A percentile compares a stretch with the other conserved stretches of the same genome.
phyloP scores from a whole-genome alignment of 2,329 filamentous ascomycete species.

The Aspergillus sp. region DNA sequence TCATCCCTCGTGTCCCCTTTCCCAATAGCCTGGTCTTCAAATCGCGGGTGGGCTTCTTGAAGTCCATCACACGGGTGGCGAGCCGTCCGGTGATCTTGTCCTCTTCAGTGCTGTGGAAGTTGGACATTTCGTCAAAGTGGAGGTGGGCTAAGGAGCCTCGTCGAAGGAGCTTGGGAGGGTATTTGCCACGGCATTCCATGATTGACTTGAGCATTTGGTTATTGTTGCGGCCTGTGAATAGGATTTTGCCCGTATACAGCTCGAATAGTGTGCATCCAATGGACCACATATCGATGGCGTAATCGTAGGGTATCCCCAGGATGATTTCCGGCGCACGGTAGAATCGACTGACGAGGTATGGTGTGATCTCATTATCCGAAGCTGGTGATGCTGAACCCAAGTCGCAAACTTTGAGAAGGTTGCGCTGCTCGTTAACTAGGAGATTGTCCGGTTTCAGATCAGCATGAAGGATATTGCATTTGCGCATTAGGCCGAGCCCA shows the following conservation, averaged over 20 bases:
- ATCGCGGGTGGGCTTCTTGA: slow-evolving; percentile 73
- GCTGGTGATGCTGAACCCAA: slow-evolving; percentile 92
- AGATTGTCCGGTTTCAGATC: slow-evolving; percentile 99
- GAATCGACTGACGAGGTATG: slow-evolving; percentile 94
- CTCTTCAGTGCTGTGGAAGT: slow-evolving; percentile 80
- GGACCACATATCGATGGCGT: slow-evolving; percentile 95
- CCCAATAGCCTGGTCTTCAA: slow-evolving; percentile 74
- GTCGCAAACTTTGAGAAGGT: slow-evolving; percentile 90
- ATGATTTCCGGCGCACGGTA: slow-evolving; percentile 98
- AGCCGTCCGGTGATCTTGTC: slow-evolving; percentile 86
- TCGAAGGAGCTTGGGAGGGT: slow-evolving; percentile 84
- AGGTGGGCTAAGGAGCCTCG: slow-evolving; percentile 72
- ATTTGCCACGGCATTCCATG: slow-evolving; percentile 92
- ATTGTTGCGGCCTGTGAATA: slow-evolving; percentile 93
- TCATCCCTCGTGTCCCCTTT: slow-evolving; percentile 71
- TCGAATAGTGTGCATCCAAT: slow-evolving; percentile 97
- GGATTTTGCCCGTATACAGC: slow-evolving; percentile 93
- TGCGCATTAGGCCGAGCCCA: slow-evolving; percentile 81
- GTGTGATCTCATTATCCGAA: slow-evolving; percentile 87
- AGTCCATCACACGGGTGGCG: slow-evolving; percentile 46
- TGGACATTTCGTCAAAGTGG: slow-evolving; percentile 82
- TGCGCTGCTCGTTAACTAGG: slow-evolving; percentile 80
- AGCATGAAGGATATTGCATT: slow-evolving; percentile 90
- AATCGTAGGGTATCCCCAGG: slow-evolving; percentile 92
- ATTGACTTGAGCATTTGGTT: slow-evolving; percentile 98